Percentiles rank a stretch among this genome's conserved stretches.
phyloP scores from a whole-genome alignment of 2,329 filamentous ascomycete genomes.

The Arthrobotrys pseudoclavata region DNA sequence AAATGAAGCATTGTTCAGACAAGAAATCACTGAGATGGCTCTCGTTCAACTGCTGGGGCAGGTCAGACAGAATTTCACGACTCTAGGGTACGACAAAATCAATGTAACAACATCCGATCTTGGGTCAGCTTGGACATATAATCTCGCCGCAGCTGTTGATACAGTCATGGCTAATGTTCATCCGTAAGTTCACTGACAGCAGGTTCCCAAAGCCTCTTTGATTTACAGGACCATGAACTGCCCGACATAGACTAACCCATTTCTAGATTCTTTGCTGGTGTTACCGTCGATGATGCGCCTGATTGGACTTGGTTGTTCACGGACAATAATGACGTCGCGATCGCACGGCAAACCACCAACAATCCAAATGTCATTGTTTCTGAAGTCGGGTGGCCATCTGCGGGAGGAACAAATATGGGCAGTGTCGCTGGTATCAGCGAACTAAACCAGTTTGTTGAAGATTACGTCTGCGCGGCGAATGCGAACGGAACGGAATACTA shows the following conservation, averaged over 20 bases:
- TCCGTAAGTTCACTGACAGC: constrained; percentile 68
- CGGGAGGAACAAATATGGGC: constrained; percentile 80
- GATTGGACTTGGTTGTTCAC: constrained; percentile 88
- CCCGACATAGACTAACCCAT: constrained; percentile 1
- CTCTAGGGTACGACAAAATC: constrained; percentile 74
- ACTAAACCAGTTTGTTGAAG: constrained; percentile 86
- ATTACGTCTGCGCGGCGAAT: constrained; percentile 85
- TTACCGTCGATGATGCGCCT: constrained; percentile 76
- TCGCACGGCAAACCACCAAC: constrained; percentile 74
- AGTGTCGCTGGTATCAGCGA: constrained; percentile 83
- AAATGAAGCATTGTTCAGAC: constrained; percentile 76
- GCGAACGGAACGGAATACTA: constrained; percentile 91
- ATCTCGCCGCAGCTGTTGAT: constrained; percentile 79
- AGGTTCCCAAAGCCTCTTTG: neutral
- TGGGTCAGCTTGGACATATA: constrained; percentile 84
- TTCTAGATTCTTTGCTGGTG: constrained; percentile 82
- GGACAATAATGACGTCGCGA: constrained; percentile 75
- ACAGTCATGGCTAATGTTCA: constrained; percentile 95
- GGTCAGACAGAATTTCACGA: constrained; percentile 80
- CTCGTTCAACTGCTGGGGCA: constrained; percentile 76
- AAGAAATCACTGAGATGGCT: constrained; percentile 76
- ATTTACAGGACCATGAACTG: no score
- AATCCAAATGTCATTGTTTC: constrained; percentile 81
- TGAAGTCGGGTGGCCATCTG: constrained; percentile 91
- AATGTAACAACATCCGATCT: constrained; percentile 90